Conservation (phyloP, 352 stramenopile genomes). For the Pythium aphanidermatum region DNA sequence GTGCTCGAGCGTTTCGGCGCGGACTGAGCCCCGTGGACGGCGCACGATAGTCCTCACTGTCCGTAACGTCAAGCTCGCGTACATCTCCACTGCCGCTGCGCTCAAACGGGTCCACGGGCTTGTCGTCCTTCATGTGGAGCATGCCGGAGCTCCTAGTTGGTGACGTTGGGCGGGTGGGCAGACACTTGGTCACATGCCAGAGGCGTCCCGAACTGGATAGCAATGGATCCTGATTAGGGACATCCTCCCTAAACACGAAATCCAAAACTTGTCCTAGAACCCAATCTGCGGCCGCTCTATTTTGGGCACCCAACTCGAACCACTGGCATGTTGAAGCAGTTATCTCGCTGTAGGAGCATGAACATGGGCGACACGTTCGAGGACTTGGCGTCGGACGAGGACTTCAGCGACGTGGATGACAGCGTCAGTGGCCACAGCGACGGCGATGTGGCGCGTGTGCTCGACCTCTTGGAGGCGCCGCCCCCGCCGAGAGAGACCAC, state of each 20-base stretch:
- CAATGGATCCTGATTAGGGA: no score
- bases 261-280: no score
- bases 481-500: background rate
- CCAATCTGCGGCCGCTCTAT: no score
- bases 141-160: constrained; percentile 12
- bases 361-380: constrained; percentile 35
- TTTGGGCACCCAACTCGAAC: no score
- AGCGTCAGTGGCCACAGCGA: constrained; percentile 29
- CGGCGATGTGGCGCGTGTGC: constrained; percentile 29
- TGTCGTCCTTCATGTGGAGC: constrained; percentile 46
- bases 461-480: constrained; percentile 36
- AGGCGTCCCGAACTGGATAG: no score
- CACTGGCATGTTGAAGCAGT: no score
- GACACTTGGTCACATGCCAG: background rate
- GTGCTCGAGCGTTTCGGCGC: constrained; percentile 24
- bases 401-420: constrained; percentile 23
- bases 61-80: constrained; percentile 41
- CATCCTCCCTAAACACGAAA: no score
- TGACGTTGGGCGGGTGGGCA: no score
- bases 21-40: constrained; percentile 25
- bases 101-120: constrained; percentile 30
- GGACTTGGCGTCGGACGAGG: constrained; percentile 39
- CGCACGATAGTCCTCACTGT: constrained; percentile 20
- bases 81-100: constrained; percentile 23
- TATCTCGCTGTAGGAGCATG: no score